Base-by-base conservation (phyloP, 2,329 filamentous ascomycete genomes). In the Aquanectria penicillioides region DNA sequence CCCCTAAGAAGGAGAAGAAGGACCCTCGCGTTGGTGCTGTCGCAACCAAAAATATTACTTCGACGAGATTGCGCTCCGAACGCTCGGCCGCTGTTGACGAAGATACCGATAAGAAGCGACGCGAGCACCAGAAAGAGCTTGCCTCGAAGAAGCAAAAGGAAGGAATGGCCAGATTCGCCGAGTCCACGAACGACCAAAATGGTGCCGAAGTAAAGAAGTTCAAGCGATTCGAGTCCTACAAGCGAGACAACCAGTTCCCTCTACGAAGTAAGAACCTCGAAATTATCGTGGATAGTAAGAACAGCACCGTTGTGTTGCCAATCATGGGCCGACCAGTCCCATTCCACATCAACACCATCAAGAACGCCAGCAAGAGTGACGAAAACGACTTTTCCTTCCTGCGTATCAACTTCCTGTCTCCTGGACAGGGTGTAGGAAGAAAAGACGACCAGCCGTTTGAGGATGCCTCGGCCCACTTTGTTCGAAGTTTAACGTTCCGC, bases 381-480 rank as follows among this genome's bases (percentile, higher is more conserved):
- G 95, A 99, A 75, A 92, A 92, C 44, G 94, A 97, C 63, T 97
- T 93, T 78, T 91, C 93, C 0, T 98, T 95, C 73, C 82, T 99
- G 28, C 90, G 96, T 64, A 94, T 99, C 82, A 99, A 99, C 79
- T 97, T 99, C 74, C 83, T 99, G 11, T 97, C 94, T 3, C 95
- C 96, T 7, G 95, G 95, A 46, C 95, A 99, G 76, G 95, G 95
- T 82, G 95, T 99, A 41, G 95, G 94, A 59, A 85, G 95, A 71
- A 98, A 97, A 74, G 95, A 99, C 71, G 95, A 99, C 64, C 94
- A 97, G 74, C 95, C 95, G 0, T 98, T 99, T 63, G 96, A 99
- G 76, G 96, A 99, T 75, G 91, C 94, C 7, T 91, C 91, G 1
- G 95, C 95, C 6, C 95, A 99, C 74, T 99, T 99, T 72, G 90